These are phyloP conservation scores for Rhynchospora pubera DNA, from an alignment of 176 grass and related monocot genomes.

Conservation along the genomic window DNA sequence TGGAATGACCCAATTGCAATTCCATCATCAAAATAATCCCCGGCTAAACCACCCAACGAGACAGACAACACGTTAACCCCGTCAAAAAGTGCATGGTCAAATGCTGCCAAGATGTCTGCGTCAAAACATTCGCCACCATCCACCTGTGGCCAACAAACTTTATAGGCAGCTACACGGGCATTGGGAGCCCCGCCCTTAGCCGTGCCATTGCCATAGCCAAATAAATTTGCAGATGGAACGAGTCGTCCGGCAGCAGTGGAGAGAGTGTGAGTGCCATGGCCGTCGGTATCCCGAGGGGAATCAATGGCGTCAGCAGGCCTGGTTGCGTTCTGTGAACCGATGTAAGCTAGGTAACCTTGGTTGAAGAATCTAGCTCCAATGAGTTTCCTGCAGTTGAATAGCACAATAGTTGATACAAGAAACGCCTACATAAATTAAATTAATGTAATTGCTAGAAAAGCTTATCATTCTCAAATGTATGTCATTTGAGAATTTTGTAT, in stretches of 20 bases:
- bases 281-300: conserved; percentile 57
- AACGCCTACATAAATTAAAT: too few species aligned
- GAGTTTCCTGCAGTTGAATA: conserved; percentile 45
- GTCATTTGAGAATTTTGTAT: not conserved
- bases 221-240: conserved; percentile 55
- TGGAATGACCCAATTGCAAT: conserved; percentile 86
- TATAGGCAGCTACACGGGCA: conserved; percentile 68
- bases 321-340: conserved; percentile 16
- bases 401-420: not conserved
- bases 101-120: conserved; percentile 76
- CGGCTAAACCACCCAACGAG: conserved; percentile 53
- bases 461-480: not conserved
- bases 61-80: conserved; percentile 82
- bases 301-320: not conserved
- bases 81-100: conserved; percentile 77
- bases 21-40: conserved; percentile 54
- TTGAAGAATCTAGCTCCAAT: conserved; percentile 80
- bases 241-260: conserved; percentile 63
- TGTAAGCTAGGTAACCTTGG: conserved; percentile 54
- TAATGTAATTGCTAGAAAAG: not conserved
- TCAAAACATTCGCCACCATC: conserved; percentile 89
- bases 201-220: conserved; percentile 74
- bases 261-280: conserved; percentile 90
- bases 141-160: conserved; percentile 88
- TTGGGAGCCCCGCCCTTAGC: conserved; percentile 65